Conservation (phyloP, 176 grass and related monocot species). For the Bonia amplexicaulis region DNA sequence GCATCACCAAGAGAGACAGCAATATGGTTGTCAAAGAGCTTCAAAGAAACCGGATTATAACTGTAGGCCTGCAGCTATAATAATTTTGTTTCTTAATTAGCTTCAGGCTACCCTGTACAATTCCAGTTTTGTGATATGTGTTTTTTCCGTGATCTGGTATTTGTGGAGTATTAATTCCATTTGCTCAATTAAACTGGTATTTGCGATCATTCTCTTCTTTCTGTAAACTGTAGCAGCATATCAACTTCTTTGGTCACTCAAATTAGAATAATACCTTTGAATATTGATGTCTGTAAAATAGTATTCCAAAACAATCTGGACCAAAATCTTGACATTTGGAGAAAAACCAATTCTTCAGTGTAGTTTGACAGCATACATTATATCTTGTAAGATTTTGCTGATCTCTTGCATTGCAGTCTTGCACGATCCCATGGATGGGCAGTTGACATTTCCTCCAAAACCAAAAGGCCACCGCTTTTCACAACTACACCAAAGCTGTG, state of each 20-base stretch:
- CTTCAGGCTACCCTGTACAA: conserved; percentile 36
- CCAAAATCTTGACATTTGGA: conserved; percentile 5
- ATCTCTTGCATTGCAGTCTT: conserved; percentile 17
- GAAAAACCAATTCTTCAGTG: background rate
- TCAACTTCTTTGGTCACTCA: background rate
- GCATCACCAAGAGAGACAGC: conserved; percentile 88
- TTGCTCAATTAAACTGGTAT: background rate
- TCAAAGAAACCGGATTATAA: conserved; percentile 60
- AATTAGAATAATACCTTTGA: background rate
- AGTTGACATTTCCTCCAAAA: background rate
- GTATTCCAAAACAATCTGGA: background rate
- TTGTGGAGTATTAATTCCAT: background rate
- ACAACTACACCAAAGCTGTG: background rate
- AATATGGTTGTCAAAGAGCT: conserved; percentile 91
- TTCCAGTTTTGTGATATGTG: conserved; percentile 4
- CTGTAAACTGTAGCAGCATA: conserved; percentile 3
- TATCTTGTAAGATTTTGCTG: background rate
- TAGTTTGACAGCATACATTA: background rate
- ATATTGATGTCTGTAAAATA: background rate
- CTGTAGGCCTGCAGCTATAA: background rate
- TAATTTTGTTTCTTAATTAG: conserved; percentile 8
- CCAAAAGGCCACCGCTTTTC: background rate
- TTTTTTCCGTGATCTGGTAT: background rate
- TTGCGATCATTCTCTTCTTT: background rate
- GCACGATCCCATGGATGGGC: background rate